Evolutionary conservation across 768 basidiomycete species (phyloP), one percentile per base, ranked within the genome.

Genomic region (Suillus alpinus): DNA sequence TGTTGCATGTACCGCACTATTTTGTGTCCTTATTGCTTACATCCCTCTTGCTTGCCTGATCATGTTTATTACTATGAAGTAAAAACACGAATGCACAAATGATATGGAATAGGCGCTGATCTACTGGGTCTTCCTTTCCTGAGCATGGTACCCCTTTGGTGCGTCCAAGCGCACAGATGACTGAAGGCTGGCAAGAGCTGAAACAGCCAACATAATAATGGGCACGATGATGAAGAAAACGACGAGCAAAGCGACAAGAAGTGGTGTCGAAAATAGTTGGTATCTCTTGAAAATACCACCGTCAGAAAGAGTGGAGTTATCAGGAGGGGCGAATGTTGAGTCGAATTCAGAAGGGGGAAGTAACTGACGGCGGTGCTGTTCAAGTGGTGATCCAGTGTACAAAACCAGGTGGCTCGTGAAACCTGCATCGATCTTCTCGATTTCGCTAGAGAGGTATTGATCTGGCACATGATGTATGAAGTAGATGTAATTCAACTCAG

Each of bases 71-170:
- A 39, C 37, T 55, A 55, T 39, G 53, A 40, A 20, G 32, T 36
- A 34, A 56, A 55, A 23, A 32, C 37, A 14, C 18, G 6, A 40
- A 39, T 55, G 53, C 63, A 62, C 63, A 61, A 63, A 58, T 66
- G 44, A n/a, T 55, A 46, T 63, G 58, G 68, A 60, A 67, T 65
- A 51, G 34, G 39, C 29, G 62, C 51, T 56, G 47, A 59, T 60
- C 71, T 81, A 92, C 78, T 92, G 89, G 65, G 77, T 85, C 82
- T 93, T 93, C 79, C 80, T 91, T 70, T 91, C 89, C 55, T 79
- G 77, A 6, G 88, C 86, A 67, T 75, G 85, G 68, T 82, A 91
- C 7, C 83, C 83, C 73, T 86, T 91, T 18, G 87, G 85, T 9
- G 80, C 74, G 60, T 88, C 88, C 40, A 81, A 80, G 39, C 84